Conservation (phyloP, 306 rosid genomes). For the Corylus americana region DNA sequence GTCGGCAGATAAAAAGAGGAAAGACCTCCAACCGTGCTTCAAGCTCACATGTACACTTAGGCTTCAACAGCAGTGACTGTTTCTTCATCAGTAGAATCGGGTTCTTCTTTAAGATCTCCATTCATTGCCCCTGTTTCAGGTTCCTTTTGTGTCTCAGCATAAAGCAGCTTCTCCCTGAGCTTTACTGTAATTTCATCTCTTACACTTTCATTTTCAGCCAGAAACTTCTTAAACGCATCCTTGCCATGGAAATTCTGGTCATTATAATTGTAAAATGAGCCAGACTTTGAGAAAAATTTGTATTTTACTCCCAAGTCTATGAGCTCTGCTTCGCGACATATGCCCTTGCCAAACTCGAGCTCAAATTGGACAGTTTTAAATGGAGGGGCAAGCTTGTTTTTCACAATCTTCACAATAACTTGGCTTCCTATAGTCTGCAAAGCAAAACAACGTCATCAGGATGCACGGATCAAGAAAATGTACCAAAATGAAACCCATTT, state of each 20-base stretch:
- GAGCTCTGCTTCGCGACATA: conserved; percentile 60
- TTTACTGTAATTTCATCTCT: conserved; percentile 56
- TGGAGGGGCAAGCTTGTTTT: conserved; percentile 97
- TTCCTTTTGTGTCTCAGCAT: conserved; percentile 31
- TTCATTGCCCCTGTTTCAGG: conserved; percentile 34
- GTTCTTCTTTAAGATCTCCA: conserved; percentile 44
- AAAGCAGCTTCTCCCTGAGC: conserved; percentile 65
- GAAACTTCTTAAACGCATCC: conserved; percentile 67
- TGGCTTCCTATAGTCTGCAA: conserved; percentile 75
- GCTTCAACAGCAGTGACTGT: conserved; percentile 48
- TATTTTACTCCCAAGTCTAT: conserved; percentile 67
- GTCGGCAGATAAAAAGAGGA: conserved; percentile 7
- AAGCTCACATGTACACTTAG: conserved; percentile 29
- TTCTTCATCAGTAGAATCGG: conserved; percentile 74
- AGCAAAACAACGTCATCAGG: conserved; percentile 15
- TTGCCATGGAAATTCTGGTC: conserved; percentile 57
- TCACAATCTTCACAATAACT: conserved; percentile 84
- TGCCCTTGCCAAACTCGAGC: conserved; percentile 92
- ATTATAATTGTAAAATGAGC: conserved; percentile 45
- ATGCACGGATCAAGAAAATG: conserved; percentile 5
- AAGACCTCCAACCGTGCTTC: conserved; percentile 5
- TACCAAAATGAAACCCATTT: conserved; percentile 13
- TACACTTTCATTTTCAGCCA: conserved; percentile 44
- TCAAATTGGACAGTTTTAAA: conserved; percentile 75
- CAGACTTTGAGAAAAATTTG: conserved; percentile 54